Evolutionary conservation across 345 rosid species (phyloP).

Genomic region (Eucalyptus curtisii): DNA sequence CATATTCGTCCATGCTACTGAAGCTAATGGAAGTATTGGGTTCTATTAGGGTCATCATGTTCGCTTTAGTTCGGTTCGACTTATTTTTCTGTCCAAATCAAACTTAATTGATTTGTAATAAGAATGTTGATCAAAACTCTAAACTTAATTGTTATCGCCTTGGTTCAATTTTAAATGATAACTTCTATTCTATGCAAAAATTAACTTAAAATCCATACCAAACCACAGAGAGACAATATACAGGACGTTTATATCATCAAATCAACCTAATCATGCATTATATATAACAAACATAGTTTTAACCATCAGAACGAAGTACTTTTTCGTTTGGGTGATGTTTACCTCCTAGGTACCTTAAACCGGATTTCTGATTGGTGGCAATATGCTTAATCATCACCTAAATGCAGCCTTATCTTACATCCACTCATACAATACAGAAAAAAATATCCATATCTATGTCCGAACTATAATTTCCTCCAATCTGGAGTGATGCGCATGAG

Average conservation of each 20-base stretch:
- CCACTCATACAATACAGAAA: not conserved
- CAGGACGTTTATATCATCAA: not conserved
- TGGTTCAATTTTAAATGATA: not conserved
- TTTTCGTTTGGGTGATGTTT: not conserved
- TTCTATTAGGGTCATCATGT: not conserved
- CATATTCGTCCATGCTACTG: not conserved
- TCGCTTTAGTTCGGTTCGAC: not conserved
- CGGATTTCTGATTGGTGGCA: not conserved
- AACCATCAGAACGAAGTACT: not conserved
- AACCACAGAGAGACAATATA: not conserved
- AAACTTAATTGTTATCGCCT: not conserved
- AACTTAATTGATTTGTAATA: not conserved
- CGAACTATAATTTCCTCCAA: not conserved
- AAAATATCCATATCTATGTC: not conserved
- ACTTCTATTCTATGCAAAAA: not conserved
- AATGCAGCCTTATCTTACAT: not conserved
- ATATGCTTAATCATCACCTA: not conserved
- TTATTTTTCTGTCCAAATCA: not conserved
- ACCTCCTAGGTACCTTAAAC: not conserved
- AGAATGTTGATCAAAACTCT: not conserved
- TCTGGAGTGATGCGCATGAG: not conserved
- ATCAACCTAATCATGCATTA: not conserved
- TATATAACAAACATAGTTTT: not conserved
- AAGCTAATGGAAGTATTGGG: not conserved
- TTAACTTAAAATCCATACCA: not conserved